These are phyloP conservation scores for Martensiomyces pterosporus DNA, from an alignment of 192 early-diverging fungal species.

Conservation along the genomic window DNA sequence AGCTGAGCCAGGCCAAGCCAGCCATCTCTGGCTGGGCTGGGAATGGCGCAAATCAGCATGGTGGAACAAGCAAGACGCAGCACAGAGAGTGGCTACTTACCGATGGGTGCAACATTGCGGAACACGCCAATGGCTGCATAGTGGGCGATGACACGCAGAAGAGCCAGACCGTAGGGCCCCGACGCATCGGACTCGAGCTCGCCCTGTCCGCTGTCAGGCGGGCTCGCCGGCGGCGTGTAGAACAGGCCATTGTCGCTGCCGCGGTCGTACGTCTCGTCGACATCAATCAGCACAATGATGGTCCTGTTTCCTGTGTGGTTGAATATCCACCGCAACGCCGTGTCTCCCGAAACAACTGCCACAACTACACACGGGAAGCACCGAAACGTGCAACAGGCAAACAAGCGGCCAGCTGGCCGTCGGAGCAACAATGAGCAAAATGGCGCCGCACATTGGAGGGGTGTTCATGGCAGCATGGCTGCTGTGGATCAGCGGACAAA, in stretches of 20 bases:
- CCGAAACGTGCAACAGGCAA: too few relatives aligned
- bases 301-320: constrained; percentile 40
- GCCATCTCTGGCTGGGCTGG: too few relatives aligned
- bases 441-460: too few relatives aligned
- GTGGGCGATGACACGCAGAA: constrained; percentile 47
- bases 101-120: constrained; percentile 50
- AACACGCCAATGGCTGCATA: constrained; percentile 51
- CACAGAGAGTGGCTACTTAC: constrained; percentile 20
- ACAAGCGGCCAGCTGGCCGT: too few relatives aligned
- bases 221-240: constrained; percentile 41
- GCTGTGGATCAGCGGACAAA: too few relatives aligned
- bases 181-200: constrained; percentile 21
- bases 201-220: constrained; percentile 20
- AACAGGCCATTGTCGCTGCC: constrained; percentile 27
- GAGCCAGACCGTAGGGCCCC: constrained; percentile 46
- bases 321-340: constrained; percentile 47
- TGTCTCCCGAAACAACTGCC: constrained; percentile 49
- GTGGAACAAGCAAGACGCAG: too few relatives aligned
- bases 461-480: too few relatives aligned
- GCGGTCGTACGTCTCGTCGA: constrained; percentile 47
- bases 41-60: too few relatives aligned
- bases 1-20: too few relatives aligned
- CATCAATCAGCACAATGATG: constrained; percentile 49
- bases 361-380: too few relatives aligned
- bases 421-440: too few relatives aligned